phyloP scores from a whole-genome alignment of 2,329 filamentous ascomycete genomes.

The Tolypocladium cylindrosporum region DNA sequence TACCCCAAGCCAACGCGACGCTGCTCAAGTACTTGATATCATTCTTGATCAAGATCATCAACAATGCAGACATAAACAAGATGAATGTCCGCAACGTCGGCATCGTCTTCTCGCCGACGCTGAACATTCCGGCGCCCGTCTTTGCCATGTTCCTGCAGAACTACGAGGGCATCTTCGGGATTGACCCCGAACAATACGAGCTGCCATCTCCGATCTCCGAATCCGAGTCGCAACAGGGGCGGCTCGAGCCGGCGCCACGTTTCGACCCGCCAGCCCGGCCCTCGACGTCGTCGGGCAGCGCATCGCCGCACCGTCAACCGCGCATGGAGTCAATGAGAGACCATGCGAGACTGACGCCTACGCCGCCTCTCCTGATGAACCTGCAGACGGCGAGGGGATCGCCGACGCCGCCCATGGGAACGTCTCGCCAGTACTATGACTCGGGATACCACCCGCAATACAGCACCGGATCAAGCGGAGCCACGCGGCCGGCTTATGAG shows the following conservation, averaged over 20 bases:
- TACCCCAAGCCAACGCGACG: slow-evolving; percentile 72
- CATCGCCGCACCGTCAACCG: slow-evolving; percentile 42
- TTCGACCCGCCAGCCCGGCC: slow-evolving; percentile 33
- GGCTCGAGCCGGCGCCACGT: slow-evolving; percentile 18
- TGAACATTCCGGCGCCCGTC: slow-evolving; percentile 91
- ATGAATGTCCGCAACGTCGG: slow-evolving; percentile 98
- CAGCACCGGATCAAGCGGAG: slow-evolving; percentile 16
- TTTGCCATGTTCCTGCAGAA: slow-evolving; percentile 92
- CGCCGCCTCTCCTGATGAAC: slow-evolving; percentile 34
- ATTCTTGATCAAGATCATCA: slow-evolving; percentile 86
- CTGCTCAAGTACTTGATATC: slow-evolving; percentile 76
- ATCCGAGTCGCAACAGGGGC: slow-evolving; percentile 20
- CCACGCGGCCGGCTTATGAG: slow-evolving; percentile 34
- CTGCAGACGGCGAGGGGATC: slow-evolving; percentile 23
- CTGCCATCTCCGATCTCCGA: slow-evolving; percentile 36
- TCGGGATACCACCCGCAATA: slow-evolving; percentile 30
- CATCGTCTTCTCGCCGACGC: slow-evolving; percentile 93
- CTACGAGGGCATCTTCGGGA: slow-evolving; percentile 75
- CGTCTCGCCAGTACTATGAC: slow-evolving; percentile 30
- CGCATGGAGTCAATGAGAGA: slow-evolving; percentile 19
- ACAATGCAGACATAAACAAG: slow-evolving; percentile 84
- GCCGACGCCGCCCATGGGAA: slow-evolving; percentile 30
- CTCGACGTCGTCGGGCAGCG: slow-evolving; percentile 37
- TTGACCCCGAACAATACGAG: slow-evolving; percentile 55
- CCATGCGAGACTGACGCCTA: slow-evolving; percentile 31